Percentiles rank a stretch among this genome's conserved stretches.
Evolutionary conservation across 768 basidiomycete species (phyloP).

Genomic region (Russula abietina): DNA sequence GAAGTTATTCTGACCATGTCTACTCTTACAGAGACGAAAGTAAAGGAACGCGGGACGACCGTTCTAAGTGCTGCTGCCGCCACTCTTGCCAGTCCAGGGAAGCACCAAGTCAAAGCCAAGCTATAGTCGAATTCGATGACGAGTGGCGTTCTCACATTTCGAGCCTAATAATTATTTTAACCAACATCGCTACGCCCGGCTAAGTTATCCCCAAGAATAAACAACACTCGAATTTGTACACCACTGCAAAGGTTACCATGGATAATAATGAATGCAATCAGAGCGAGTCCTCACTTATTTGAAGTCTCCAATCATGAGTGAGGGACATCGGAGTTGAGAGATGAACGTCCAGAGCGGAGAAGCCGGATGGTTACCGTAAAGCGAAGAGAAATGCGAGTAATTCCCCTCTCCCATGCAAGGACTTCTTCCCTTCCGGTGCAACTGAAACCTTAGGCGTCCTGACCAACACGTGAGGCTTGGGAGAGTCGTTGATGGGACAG

Average conservation of each 20-base stretch:
- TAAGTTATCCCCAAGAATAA: neutral
- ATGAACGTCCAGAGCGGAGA: no score
- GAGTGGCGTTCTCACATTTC: neutral
- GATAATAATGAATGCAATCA: neutral
- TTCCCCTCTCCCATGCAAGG: no score
- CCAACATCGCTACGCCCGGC: neutral
- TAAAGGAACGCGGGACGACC: conserved; percentile 72
- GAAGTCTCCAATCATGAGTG: no score
- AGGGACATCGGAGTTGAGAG: no score
- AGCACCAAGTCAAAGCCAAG: conserved; percentile 48
- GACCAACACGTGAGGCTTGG: no score
- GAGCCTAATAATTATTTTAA: neutral
- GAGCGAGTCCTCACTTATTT: no score
- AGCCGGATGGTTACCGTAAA: no score
- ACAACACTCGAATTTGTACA: neutral
- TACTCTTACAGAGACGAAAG: conserved; percentile 61
- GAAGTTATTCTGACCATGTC: neutral
- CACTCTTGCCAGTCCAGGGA: conserved; percentile 46
- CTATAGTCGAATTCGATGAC: conserved; percentile 36
- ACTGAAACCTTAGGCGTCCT: no score
- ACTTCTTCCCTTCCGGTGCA: no score
- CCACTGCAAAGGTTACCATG: neutral
- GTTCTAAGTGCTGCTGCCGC: conserved; percentile 80
- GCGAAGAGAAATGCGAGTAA: no score
- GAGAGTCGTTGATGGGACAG: no score